A percentile compares a stretch with the other conserved stretches of the same genome.
phyloP scores from a whole-genome alignment of 1,284 basidiomycete species.

The Ustilago loliicola region DNA sequence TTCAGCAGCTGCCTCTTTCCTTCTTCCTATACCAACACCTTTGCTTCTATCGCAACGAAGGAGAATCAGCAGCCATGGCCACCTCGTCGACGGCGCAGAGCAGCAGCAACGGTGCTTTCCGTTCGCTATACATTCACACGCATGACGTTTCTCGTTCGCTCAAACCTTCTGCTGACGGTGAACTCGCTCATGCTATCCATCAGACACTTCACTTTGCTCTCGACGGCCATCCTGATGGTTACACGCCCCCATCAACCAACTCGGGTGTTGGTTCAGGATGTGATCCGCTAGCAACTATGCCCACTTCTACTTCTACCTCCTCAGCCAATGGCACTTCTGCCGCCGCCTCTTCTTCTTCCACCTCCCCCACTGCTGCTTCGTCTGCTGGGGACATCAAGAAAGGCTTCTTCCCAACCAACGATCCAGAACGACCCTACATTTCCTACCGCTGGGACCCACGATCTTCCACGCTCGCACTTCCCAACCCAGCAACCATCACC shows the following conservation, averaged over 20 bases:
- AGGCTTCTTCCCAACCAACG: conserved; percentile 54
- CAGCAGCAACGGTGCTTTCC: conserved; percentile 17
- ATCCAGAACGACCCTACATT: conserved; percentile 53
- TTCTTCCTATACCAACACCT: background rate
- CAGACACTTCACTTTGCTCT: conserved; percentile 65
- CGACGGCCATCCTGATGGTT: conserved; percentile 62
- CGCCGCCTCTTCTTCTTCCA: conserved; percentile 8
- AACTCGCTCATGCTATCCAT: conserved; percentile 63
- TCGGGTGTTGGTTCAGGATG: conserved; percentile 31
- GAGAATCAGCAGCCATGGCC: background rate
- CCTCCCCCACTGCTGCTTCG: conserved; percentile 9
- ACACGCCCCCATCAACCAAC: conserved; percentile 30
- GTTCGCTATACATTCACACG: conserved; percentile 58
- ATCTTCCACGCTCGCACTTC: conserved; percentile 43
- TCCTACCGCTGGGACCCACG: conserved; percentile 52
- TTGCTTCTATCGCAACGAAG: background rate
- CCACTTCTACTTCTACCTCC: conserved; percentile 14
- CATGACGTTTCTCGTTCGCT: conserved; percentile 61
- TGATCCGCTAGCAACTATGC: conserved; percentile 44
- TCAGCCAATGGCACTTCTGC: conserved; percentile 4
- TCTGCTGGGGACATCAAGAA: conserved; percentile 21
- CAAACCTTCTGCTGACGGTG: conserved; percentile 62
- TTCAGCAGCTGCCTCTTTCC: background rate
- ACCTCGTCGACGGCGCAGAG: background rate
- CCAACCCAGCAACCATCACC: conserved; percentile 56